Conservation (phyloP, 2,329 filamentous ascomycete species). For the Ceratocystiopsis minuta region DNA sequence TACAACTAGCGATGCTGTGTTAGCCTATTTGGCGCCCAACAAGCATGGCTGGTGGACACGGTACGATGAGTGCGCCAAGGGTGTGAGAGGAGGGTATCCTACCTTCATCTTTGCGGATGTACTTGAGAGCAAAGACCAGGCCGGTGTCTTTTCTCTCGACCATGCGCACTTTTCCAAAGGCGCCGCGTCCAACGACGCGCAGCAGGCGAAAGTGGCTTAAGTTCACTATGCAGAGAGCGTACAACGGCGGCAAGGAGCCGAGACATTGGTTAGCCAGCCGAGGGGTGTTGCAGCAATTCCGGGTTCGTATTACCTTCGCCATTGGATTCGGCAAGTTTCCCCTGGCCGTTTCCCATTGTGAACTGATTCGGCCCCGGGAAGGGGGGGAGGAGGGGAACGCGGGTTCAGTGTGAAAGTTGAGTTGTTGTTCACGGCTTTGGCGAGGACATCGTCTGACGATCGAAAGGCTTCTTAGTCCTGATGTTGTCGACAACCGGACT, state of each 20-base stretch:
- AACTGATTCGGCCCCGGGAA: not conserved
- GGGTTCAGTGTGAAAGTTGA: too few relatives aligned
- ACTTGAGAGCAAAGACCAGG: slow-evolving; percentile 89
- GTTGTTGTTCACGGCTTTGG: too few relatives aligned
- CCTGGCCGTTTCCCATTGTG: slow-evolving; percentile 82
- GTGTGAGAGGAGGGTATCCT: slow-evolving; percentile 14
- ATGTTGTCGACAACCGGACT: too few relatives aligned
- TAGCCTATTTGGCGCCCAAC: too few relatives aligned
- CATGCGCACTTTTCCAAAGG: slow-evolving; percentile 96
- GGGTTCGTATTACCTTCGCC: slow-evolving; percentile 54
- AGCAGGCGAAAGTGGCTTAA: slow-evolving; percentile 93
- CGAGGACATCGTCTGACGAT: too few relatives aligned
- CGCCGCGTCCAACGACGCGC: slow-evolving; percentile 89
- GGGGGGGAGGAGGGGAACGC: too few relatives aligned
- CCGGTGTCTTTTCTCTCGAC: slow-evolving; percentile 94
- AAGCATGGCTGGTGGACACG: not conserved
- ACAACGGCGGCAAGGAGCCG: too few relatives aligned
- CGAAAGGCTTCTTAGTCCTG: too few relatives aligned
- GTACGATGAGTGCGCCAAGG: not conserved
- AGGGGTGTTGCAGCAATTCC: not conserved
- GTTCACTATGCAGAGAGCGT: slow-evolving; percentile 43
- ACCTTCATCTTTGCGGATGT: slow-evolving; percentile 98
- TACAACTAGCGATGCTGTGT: slow-evolving; percentile 44
- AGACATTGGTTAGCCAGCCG: not conserved
- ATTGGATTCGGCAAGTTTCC: slow-evolving; percentile 80